Evolutionary conservation across 495 filamentous ascomycete genomes (phyloP), one percentile per base, ranked within the genome.

Genomic region (Trichoderma orchidacearum): DNA sequence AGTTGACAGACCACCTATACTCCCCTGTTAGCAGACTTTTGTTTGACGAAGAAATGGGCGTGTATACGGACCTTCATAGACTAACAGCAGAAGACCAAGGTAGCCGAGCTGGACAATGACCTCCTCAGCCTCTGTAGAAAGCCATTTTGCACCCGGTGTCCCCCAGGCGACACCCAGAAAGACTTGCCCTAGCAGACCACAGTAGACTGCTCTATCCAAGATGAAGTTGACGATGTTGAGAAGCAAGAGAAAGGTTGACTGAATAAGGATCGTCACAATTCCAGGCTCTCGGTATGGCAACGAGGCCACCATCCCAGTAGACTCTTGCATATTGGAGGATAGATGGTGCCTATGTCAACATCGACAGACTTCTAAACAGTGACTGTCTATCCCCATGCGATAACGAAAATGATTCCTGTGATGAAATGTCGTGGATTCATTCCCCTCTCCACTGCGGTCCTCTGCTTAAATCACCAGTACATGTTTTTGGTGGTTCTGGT

Each of bases 181-280:
- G 18, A 92, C 75, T 61, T 92, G 83, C 0, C 89, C 86, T 52
- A 91, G 73, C 3, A 92, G 73, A 0, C 85, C 85, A 60, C 87
- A 90, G 64, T 81, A 86, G 0, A 90, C 56, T 0, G 82, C 58
- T 30, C 70, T 76, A 63, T 90, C 81, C 13, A 90, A 73, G 7
- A 74, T 51, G 57, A 72, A 68, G 59, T 83, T 81, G 41, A 75
- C 60, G 11, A 80, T 30, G 61, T 89, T 87, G 25, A 89, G 75
- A 9, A 82, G 72, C 5, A 90, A 62, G 3, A 89, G 71, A 59
- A 90, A 85, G 0, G 84, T 83, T 0, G 83, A 66, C 27, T 78
- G 71, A 21, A 76, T 79, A 12, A 91, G 76, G 30, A 90, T 75
- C 3, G 72, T 75, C 21, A 67, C 41, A 15, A 86, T 80, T 5